Evolutionary conservation across 768 basidiomycete species (phyloP), one percentile per base, ranked within the genome.

Genomic region (Udeniomyces megalosporus): DNA sequence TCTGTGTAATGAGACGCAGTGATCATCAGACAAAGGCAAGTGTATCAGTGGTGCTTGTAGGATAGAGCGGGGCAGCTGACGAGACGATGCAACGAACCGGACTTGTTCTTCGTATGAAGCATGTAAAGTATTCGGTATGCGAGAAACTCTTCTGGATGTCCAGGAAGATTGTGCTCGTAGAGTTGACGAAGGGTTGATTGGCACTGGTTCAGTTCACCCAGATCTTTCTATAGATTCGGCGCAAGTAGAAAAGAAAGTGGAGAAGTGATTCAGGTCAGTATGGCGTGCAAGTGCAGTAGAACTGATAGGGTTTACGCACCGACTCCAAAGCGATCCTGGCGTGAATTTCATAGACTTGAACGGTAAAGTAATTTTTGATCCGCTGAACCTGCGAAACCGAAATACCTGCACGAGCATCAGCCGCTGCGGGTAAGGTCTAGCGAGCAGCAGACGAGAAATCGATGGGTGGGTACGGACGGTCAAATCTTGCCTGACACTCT

Each of bases 151-250:
- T 93, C 88, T 11, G 85, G 85, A 72, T 88, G 86, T 57, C 92
- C 95, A 51, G 84, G 82, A 56, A 99, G 83, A 46, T 91, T 91
- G 61, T 92, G 82, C 67, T 93, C 91, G 74, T 99, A 97, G 28
- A 99, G 81, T 55, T 81, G 80, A 70, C 85, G 85, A 48, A 97
- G 77, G 67, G 88, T 85, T 32, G 86, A 85, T 74, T 96, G 91
- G 75, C 95, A 99, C 74, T 92, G 88, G 74, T 95, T 97, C 72
- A 93, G 97, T 80, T 99, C 95, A 67, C 95, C 91, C 80, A 99
- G 86, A 74, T 99, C 95, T 70, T 79, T 82, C 93, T 99, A 74
- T 15, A 61, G 53, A 29, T 46, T 45, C 48, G 52, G 44, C n/a
- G 14, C n/a, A 28, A 12, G 8, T 60, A 5, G 53, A 50, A 15